These are phyloP conservation scores for Pisolithus sp. DNA, from an alignment of 768 basidiomycete species.

Conservation along the genomic window DNA sequence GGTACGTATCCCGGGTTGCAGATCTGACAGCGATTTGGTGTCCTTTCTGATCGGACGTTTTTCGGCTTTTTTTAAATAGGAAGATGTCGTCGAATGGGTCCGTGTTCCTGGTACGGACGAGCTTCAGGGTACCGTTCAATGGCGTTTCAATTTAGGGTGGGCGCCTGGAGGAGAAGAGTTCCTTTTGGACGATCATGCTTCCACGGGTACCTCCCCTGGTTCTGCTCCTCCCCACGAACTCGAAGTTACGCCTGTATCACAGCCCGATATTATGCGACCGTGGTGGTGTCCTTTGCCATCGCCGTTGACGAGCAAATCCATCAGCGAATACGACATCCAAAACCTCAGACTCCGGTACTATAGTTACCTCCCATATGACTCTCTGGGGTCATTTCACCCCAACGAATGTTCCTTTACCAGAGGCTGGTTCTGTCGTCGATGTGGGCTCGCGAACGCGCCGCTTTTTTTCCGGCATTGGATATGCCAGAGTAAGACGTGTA, in stretches of 20 bases:
- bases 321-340: constrained; percentile 7
- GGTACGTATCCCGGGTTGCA: constrained; percentile 20
- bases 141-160: constrained; percentile 45
- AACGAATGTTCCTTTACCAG: constrained; percentile 29
- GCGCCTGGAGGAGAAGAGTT: constrained; percentile 42
- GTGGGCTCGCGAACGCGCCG: constrained; percentile 46
- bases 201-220: neutral
- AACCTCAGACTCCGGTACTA: constrained; percentile 22
- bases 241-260: neutral
- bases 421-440: constrained; percentile 45
- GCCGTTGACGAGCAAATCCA: no score
- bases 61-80: neutral
- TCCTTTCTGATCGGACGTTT: no score
- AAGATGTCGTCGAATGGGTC: neutral
- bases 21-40: neutral
- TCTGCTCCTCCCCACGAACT: neutral
- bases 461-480: constrained; percentile 39
- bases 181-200: constrained; percentile 9
- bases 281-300: constrained; percentile 20
- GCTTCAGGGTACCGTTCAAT: constrained; percentile 32
- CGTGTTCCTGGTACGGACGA: neutral
- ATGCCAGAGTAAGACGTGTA: constrained; percentile 37
- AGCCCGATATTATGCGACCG: constrained; percentile 7
- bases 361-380: constrained; percentile 25
- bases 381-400: constrained; percentile 25